Base-by-base conservation (phyloP, 768 basidiomycete species). In the Leucocoprinus leucothites region DNA sequence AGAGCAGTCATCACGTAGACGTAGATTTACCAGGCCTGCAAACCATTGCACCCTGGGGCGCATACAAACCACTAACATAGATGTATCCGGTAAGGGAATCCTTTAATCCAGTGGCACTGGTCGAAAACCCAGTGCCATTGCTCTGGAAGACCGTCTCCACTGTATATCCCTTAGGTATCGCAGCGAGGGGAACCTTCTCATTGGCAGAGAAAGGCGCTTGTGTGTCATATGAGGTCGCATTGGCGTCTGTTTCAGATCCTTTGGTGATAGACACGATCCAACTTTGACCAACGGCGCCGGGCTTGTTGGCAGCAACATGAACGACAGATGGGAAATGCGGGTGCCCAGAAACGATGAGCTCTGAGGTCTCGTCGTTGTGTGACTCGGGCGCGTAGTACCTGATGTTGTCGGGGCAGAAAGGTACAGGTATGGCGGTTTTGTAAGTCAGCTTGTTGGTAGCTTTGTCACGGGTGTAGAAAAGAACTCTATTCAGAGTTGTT, bases 101-200 rank as follows among this genome's bases (percentile, higher is more conserved):
- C 34, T 74, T 65, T 58, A 87, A 55, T 1, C 73, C 79, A 7
- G 84, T 84, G 7, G 75, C 69, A 14, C 83, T 81, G 1, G 77
- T 69, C 13, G 77, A 74, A 61, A 86, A 86, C 4, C 77, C 76
- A 2, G 62, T 57, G 3, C 88, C 87, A 57, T 84, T 74, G 60
- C 88, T 89, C 69, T 87, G 87, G 70, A 87, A 89, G n/a, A 90
- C 58, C 0, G 88, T 87, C 61, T 77, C 73, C 26, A 88, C 52
- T 31, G 74, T 72, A 60, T 78, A 71, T 1, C 26, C 54, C 22
- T 56, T 41, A 8, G 54, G 69, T 70, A 9, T 57, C 38, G 9
- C 67, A 58, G 24, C 70, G 64, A 14, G 64, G 61, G 74, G 64
- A 0, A 78, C 74, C 44, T 78, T 75, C 43, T 63, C 64, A 53